Evolutionary conservation across 2,329 filamentous ascomycete genomes (phyloP).

Genomic region (Fusarium duplospermum): DNA sequence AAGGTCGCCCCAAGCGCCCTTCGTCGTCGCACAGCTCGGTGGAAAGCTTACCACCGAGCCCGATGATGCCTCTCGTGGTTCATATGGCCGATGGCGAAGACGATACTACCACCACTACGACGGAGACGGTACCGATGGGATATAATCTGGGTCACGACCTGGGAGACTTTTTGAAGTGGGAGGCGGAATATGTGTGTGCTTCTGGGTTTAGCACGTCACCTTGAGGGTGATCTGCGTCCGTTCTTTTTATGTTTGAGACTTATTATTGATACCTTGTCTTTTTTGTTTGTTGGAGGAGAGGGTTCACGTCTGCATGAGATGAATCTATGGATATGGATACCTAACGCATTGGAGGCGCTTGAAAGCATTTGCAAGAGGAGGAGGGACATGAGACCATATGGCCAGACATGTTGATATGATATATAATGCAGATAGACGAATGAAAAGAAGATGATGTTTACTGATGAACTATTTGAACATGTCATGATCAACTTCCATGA

Average conservation of each 20-base stretch:
- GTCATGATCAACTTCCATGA: not conserved
- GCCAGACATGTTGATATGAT: conserved; percentile 17
- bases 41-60: conserved; percentile 62
- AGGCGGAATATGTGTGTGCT: conserved; percentile 61
- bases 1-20: conserved; percentile 49
- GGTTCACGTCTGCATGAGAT: conserved; percentile 12
- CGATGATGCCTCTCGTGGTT: conserved; percentile 60
- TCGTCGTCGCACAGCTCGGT: conserved; percentile 41
- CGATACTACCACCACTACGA: conserved; percentile 9
- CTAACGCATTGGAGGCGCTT: conserved; percentile 25
- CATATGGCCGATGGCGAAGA: conserved; percentile 52
- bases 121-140: conserved; percentile 64
- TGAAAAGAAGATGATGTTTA: conserved; percentile 12
- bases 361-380: conserved; percentile 21
- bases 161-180: conserved; percentile 69
- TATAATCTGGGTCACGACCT: conserved; percentile 70
- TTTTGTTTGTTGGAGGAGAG: not conserved
- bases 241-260: not conserved
- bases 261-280: conserved; percentile 9
- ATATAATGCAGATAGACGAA: conserved; percentile 32
- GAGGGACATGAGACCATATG: not conserved
- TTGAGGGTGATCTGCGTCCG: conserved; percentile 5
- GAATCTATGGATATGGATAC: conserved; percentile 5
- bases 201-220: conserved; percentile 40
- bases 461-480: not conserved